Conservation (phyloP, 805 yeast genomes). For the Metschnikowia noctiluminum region DNA sequence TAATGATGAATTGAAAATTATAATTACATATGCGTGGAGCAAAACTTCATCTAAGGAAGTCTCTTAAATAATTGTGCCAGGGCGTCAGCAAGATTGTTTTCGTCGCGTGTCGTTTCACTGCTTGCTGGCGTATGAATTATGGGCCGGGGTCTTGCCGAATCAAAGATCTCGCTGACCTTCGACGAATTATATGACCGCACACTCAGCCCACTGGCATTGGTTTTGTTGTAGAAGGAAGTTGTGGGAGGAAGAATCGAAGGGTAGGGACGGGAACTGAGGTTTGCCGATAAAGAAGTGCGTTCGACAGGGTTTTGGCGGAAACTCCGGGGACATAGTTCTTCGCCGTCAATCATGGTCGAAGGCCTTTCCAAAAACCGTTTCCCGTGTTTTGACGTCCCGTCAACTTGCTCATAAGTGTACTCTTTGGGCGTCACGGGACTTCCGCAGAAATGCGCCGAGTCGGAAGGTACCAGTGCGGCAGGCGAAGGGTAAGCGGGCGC, state of each 20-base stretch:
- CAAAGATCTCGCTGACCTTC: constrained; percentile 23
- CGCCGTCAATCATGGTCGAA: background rate
- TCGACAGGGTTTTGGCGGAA: constrained; percentile 2
- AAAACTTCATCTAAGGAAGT: background rate
- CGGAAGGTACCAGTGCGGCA: background rate
- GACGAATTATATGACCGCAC: constrained; percentile 22
- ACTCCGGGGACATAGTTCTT: background rate
- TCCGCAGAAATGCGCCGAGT: background rate
- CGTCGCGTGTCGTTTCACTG: constrained; percentile 21
- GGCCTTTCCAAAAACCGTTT: background rate
- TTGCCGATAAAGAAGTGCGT: constrained; percentile 2
- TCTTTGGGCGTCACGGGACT: constrained; percentile 1
- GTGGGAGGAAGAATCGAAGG: constrained; percentile 9
- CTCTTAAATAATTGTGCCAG: background rate
- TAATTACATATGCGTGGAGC: too few relatives aligned
- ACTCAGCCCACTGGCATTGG: constrained; percentile 28
- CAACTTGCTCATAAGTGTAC: background rate
- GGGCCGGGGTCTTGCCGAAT: constrained; percentile 21
- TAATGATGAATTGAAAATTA: too few relatives aligned
- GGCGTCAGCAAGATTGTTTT: background rate
- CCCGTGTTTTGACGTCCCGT: background rate
- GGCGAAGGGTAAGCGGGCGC: background rate
- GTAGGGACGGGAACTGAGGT: constrained; percentile 12
- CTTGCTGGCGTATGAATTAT: constrained; percentile 33
- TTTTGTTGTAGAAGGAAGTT: constrained; percentile 3